A percentile compares a stretch with the other conserved stretches of the same genome.
Conservation (phyloP, 2,329 filamentous ascomycete genomes). For the Exophiala calicioides region DNA sequence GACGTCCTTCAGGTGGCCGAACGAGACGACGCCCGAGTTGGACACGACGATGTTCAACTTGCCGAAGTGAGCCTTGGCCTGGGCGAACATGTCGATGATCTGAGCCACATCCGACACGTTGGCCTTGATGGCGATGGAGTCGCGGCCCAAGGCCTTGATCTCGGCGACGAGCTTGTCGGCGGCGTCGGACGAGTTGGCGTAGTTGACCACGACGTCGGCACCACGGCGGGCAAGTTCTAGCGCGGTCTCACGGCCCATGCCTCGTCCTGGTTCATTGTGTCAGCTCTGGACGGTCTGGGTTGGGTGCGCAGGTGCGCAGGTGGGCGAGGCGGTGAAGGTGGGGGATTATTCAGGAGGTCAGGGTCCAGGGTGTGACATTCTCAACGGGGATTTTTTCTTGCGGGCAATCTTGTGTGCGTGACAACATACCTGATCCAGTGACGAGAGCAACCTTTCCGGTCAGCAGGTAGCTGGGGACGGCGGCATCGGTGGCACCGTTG, state of each 20-base stretch:
- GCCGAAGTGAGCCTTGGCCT: constrained; percentile 65
- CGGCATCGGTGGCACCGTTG: constrained; percentile 26
- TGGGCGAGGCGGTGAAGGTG: constrained; percentile 16
- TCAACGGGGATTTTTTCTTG: neutral
- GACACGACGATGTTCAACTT: constrained; percentile 66
- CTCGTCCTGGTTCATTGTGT: constrained; percentile 38
- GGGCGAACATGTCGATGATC: constrained; percentile 63
- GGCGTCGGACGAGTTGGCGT: constrained; percentile 61
- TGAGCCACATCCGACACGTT: constrained; percentile 66
- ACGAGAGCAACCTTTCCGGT: constrained; percentile 50
- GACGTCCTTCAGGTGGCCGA: constrained; percentile 68
- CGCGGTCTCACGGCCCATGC: constrained; percentile 45
- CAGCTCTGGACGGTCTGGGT: neutral
- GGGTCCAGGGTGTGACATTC: neutral
- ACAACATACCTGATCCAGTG: constrained; percentile 33
- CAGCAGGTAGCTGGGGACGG: constrained; percentile 31
- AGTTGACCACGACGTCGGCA: constrained; percentile 45
- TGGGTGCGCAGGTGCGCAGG: neutral
- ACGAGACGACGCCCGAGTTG: constrained; percentile 61
- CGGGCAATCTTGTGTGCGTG: neutral
- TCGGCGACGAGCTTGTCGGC: constrained; percentile 66
- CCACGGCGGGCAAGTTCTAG: constrained; percentile 44
- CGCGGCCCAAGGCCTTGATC: constrained; percentile 65
- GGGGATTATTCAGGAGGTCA: neutral
- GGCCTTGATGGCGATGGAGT: constrained; percentile 66